A percentile compares a stretch with the other conserved stretches of the same genome.
These are phyloP conservation scores for Purpureocillium lavendulum DNA, from an alignment of 2,329 filamentous ascomycete genomes.

Conservation along the genomic window DNA sequence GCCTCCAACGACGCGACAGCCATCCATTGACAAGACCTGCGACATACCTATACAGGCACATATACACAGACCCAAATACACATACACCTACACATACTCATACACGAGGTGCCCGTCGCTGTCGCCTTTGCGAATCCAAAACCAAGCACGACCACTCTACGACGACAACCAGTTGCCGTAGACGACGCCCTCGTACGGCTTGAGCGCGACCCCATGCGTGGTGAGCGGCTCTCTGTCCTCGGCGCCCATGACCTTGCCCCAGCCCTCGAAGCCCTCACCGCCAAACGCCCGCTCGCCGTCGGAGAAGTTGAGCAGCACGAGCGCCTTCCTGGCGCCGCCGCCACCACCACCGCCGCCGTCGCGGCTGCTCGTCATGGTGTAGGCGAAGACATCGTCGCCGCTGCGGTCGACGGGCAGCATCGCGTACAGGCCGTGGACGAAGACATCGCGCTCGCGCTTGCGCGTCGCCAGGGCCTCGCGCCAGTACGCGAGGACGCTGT, in stretches of 20 bases:
- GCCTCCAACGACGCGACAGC: too few relatives aligned
- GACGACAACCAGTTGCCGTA: neutral
- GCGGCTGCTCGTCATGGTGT: conserved; percentile 11
- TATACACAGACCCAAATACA: too few relatives aligned
- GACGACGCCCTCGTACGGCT: neutral
- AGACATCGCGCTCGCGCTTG: conserved; percentile 10
- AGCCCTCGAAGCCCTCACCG: neutral
- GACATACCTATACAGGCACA: too few relatives aligned
- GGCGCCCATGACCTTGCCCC: neutral
- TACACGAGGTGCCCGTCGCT: too few relatives aligned
- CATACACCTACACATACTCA: too few relatives aligned
- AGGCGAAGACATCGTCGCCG: conserved; percentile 11
- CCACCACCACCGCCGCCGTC: too few relatives aligned
- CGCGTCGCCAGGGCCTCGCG: conserved; percentile 9
- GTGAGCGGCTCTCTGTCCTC: neutral
- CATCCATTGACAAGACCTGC: too few relatives aligned
- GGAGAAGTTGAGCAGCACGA: conserved; percentile 12
- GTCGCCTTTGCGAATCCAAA: too few relatives aligned
- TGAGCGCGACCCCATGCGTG: neutral
- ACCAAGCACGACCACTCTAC: too few relatives aligned
- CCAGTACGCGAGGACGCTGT: conserved; percentile 13
- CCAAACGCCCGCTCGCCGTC: neutral
- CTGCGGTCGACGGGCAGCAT: conserved; percentile 4
- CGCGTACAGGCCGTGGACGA: conserved; percentile 11
- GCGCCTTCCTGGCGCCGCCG: conserved; percentile 5